A percentile compares a stretch with the other conserved stretches of the same genome.
These are phyloP conservation scores for Astrothelium subdiscretum DNA, from an alignment of 495 filamentous ascomycete species.

Conservation along the genomic window DNA sequence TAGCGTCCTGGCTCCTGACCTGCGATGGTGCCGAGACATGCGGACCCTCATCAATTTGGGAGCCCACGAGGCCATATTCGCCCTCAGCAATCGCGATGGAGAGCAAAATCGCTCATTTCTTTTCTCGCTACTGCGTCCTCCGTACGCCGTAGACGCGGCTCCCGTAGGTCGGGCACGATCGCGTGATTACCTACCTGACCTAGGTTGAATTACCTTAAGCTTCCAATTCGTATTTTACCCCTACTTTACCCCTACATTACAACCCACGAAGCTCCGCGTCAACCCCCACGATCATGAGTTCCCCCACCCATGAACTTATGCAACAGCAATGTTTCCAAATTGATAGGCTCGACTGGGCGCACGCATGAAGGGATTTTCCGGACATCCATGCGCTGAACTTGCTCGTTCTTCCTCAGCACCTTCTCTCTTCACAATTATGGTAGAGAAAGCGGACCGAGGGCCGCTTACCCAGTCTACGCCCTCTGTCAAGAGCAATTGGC, in stretches of 20 bases:
- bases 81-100: not conserved
- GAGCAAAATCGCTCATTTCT: not conserved
- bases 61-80: not conserved
- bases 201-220: no score
- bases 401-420: not conserved
- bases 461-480: not conserved
- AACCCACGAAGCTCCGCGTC: not conserved
- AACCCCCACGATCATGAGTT: constrained; percentile 2
- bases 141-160: no score
- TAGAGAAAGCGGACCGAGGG: not conserved
- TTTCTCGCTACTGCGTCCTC: no score
- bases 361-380: not conserved
- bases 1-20: not conserved
- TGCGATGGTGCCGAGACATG: not conserved
- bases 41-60: not conserved
- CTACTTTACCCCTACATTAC: no score
- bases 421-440: not conserved
- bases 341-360: not conserved
- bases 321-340: not conserved
- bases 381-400: not conserved
- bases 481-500: not conserved
- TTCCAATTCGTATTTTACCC: no score
- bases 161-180: not conserved
- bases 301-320: constrained; percentile 1
- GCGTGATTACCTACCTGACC: not conserved